Conservation (phyloP, 768 basidiomycete species). For the Leccinum disarticulatum region DNA sequence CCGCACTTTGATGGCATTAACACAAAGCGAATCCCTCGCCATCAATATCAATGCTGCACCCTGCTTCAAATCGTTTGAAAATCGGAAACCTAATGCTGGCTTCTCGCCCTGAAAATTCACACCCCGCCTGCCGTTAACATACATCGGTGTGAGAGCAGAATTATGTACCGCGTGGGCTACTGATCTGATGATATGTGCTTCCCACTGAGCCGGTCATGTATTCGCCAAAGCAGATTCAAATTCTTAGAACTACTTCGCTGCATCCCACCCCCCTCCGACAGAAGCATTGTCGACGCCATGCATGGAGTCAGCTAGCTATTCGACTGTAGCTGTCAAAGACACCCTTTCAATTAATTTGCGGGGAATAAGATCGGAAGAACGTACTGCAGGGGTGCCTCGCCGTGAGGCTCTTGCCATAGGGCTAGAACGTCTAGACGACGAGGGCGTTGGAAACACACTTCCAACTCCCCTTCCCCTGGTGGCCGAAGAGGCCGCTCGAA, state of each 20-base stretch:
- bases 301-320: slow-evolving; percentile 18
- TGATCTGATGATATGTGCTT: not conserved
- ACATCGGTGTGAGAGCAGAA: slow-evolving; percentile 7
- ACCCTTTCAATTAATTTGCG: slow-evolving; percentile 28
- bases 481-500: slow-evolving; percentile 25
- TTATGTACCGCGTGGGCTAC: not conserved
- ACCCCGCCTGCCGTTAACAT: slow-evolving; percentile 16
- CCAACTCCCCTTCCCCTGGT: slow-evolving; percentile 26
- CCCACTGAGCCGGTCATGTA: not conserved
- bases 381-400: slow-evolving; percentile 26
- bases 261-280: not conserved
- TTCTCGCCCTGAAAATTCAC: slow-evolving; percentile 32
- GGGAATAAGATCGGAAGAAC: slow-evolving; percentile 17
- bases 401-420: slow-evolving; percentile 33
- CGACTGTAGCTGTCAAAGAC: slow-evolving; percentile 16
- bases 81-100: slow-evolving; percentile 30
- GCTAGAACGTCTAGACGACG: slow-evolving; percentile 34
- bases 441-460: slow-evolving; percentile 31
- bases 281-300: not conserved
- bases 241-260: slow-evolving; percentile 1
- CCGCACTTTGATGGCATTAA: slow-evolving; percentile 26
- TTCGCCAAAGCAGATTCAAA: not conserved
- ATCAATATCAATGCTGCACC: slow-evolving; percentile 14
- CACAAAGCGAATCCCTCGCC: slow-evolving; percentile 13
- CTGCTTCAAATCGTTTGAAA: slow-evolving; percentile 26